A percentile compares a stretch with the other conserved stretches of the same genome.
phyloP scores from a whole-genome alignment of 2,329 filamentous ascomycete genomes.

The Exophiala xenobiotica region DNA sequence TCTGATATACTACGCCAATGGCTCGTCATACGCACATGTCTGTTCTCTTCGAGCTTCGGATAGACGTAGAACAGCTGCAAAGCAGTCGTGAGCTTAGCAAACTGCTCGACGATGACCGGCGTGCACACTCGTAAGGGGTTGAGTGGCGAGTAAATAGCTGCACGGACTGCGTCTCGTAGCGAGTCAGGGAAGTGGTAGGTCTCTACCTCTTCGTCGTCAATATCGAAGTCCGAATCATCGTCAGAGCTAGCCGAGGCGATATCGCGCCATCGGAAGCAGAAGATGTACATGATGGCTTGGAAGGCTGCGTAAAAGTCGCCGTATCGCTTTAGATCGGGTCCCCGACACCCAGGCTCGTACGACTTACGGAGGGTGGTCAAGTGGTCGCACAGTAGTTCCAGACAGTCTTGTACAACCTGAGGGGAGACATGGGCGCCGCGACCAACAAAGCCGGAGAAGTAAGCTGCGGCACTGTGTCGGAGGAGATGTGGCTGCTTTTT shows the following conservation, averaged over 20 bases:
- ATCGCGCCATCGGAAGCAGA: slow-evolving; percentile 97
- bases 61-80: slow-evolving; percentile 88
- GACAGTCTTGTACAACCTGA: slow-evolving; percentile 76
- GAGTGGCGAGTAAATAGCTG: slow-evolving; percentile 80
- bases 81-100: slow-evolving; percentile 81
- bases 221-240: slow-evolving; percentile 54
- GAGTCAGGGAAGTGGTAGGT: slow-evolving; percentile 76
- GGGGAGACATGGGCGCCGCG: slow-evolving; percentile 78
- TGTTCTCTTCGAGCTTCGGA: slow-evolving; percentile 85
- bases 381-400: slow-evolving; percentile 73
- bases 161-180: slow-evolving; percentile 70
- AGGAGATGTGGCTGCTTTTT: slow-evolving; percentile 67
- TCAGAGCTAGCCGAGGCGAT: slow-evolving; percentile 58
- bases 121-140: slow-evolving; percentile 96
- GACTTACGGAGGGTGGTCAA: slow-evolving; percentile 71
- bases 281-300: slow-evolving; percentile 91
- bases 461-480: slow-evolving; percentile 83
- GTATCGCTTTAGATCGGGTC: slow-evolving; percentile 82
- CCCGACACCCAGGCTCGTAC: slow-evolving; percentile 72
- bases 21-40: slow-evolving; percentile 63
- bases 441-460: slow-evolving; percentile 91
- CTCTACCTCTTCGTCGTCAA: slow-evolving; percentile 59
- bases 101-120: slow-evolving; percentile 84
- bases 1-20: slow-evolving; percentile 35
- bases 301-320: slow-evolving; percentile 81